These are phyloP conservation scores for Ceriops decandra DNA, from an alignment of 345 rosid genomes.

Conservation along the genomic window DNA sequence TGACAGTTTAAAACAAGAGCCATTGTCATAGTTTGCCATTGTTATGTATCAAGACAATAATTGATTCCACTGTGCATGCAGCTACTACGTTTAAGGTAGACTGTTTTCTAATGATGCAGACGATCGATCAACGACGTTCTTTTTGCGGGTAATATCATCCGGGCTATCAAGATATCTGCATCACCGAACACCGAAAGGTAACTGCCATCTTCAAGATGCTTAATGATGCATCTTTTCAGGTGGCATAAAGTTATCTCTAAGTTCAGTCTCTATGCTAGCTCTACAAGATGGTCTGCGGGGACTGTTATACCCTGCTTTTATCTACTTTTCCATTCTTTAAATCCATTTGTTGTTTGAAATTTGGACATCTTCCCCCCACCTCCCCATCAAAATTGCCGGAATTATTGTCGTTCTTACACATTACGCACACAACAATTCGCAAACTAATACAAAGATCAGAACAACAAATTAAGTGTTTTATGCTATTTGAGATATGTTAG, in stretches of 20 bases:
- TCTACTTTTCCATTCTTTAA: too few relatives aligned
- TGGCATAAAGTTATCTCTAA: neutral
- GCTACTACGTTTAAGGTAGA: neutral
- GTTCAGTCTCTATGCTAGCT: slow-evolving; percentile 24
- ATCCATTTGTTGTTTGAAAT: too few relatives aligned
- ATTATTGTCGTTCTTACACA: too few relatives aligned
- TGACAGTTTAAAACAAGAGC: neutral
- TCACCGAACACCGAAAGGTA: slow-evolving; percentile 44
- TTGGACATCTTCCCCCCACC: too few relatives aligned
- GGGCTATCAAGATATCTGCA: slow-evolving; percentile 53
- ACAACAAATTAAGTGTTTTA: too few relatives aligned
- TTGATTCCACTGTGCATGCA: neutral
- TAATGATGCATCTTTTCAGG: neutral
- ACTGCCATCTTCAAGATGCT: neutral
- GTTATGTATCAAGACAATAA: too few relatives aligned
- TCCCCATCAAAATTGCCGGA: too few relatives aligned
- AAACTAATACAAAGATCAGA: too few relatives aligned
- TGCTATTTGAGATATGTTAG: too few relatives aligned
- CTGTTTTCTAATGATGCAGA: slow-evolving; percentile 25
- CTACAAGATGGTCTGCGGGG: slow-evolving; percentile 25
- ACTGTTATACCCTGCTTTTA: too few relatives aligned
- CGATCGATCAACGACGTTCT: slow-evolving; percentile 57
- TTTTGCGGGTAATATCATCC: slow-evolving; percentile 40
- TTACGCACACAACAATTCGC: slow-evolving; percentile 23
- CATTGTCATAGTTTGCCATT: too few relatives aligned